Evolutionary conservation across 495 filamentous ascomycete genomes (phyloP).

Genomic region (Thozetella sp.): DNA sequence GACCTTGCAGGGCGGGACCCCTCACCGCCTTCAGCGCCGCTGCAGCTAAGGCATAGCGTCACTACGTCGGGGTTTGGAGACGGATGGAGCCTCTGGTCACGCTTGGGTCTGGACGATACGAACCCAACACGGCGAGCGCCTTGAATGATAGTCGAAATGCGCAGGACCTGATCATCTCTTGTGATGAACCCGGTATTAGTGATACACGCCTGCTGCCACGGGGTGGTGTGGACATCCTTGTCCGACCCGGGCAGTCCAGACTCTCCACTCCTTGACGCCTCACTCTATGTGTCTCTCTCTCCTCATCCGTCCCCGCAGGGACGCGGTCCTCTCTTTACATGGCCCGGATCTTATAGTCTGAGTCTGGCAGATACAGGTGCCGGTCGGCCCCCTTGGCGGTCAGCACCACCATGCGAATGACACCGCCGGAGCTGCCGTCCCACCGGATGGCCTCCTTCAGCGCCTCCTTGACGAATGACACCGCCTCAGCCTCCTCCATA

Average conservation of each 20-base stretch:
- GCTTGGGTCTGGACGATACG: too few relatives aligned
- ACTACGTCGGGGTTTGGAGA: neutral
- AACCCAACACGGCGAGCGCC: too few relatives aligned
- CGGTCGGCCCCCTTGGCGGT: conserved; percentile 84
- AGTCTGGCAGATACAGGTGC: conserved; percentile 89
- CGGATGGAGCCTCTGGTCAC: neutral
- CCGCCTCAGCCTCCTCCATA: conserved; percentile 93
- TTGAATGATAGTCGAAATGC: too few relatives aligned
- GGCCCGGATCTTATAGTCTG: conserved; percentile 66
- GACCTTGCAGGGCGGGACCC: neutral
- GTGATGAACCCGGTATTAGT: neutral
- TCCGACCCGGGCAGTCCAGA: neutral
- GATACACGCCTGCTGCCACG: neutral
- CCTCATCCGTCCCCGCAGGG: neutral
- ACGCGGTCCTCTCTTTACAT: conserved; percentile 16
- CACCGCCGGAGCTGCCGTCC: conserved; percentile 98
- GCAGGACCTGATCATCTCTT: neutral
- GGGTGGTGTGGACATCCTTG: neutral
- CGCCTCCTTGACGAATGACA: conserved; percentile 88
- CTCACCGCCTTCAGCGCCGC: neutral
- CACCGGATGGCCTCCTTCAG: conserved; percentile 96
- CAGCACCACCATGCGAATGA: conserved; percentile 96
- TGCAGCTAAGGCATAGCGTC: conserved; percentile 7
- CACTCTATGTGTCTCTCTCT: conserved; percentile 3
- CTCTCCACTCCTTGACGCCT: conserved; percentile 2